phyloP scores from a whole-genome alignment of 75 land plant species.

The Gnetum montanum region DNA sequence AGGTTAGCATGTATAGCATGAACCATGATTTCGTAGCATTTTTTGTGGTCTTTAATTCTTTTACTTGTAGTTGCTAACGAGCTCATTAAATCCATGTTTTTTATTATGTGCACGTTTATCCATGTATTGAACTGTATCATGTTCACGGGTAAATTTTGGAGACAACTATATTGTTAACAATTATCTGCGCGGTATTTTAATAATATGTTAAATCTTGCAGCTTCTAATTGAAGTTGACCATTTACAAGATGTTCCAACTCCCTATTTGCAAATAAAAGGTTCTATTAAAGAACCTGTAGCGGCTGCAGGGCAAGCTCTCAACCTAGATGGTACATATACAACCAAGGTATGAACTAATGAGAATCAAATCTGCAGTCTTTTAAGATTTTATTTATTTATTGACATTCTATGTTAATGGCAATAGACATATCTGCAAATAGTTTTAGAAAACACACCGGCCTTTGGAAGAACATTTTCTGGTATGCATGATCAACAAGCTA shows the following conservation, averaged over 20 bases:
- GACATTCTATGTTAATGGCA: too few relatives aligned
- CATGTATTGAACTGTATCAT: too few relatives aligned
- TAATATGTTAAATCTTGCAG: constrained; percentile 34
- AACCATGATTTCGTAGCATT: too few relatives aligned
- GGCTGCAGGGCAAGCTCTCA: constrained; percentile 70
- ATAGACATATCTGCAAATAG: constrained; percentile 91
- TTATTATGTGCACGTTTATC: too few relatives aligned
- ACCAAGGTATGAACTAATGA: constrained; percentile 67
- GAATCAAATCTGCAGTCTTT: too few relatives aligned
- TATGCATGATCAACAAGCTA: constrained; percentile 75
- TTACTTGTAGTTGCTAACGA: too few relatives aligned
- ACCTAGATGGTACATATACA: constrained; percentile 86
- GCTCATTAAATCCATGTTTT: too few relatives aligned
- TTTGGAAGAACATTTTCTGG: constrained; percentile 46
- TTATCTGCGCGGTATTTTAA: not conserved
- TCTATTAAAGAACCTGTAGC: constrained; percentile 83
- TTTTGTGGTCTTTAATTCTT: too few relatives aligned
- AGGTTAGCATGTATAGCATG: too few relatives aligned
- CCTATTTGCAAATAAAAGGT: constrained; percentile 92
- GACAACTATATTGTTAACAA: not conserved
- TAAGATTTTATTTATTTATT: too few relatives aligned
- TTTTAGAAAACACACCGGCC: constrained; percentile 53
- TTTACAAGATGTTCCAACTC: constrained; percentile 64
- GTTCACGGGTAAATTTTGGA: too few relatives aligned
- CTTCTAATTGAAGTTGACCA: constrained; percentile 95